Percentiles rank a stretch among this genome's conserved stretches.
phyloP scores from a whole-genome alignment of 352 stramenopile genomes.

The Thraustotheca clavata region DNA sequence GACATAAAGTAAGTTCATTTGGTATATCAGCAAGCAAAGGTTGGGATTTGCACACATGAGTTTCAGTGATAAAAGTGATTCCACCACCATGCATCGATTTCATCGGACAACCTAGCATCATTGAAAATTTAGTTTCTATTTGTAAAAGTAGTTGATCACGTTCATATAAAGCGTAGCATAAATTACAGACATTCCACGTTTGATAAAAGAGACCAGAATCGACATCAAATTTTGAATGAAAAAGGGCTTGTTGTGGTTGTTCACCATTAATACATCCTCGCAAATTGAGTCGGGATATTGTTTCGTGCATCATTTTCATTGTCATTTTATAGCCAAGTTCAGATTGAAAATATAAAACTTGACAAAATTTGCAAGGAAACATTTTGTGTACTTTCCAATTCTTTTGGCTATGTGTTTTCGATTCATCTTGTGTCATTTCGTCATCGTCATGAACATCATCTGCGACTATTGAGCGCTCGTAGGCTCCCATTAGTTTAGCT shows the following conservation, averaged over 20 bases:
- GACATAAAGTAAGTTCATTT: slow-evolving; percentile 62
- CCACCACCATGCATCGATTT: slow-evolving; percentile 28
- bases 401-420: slow-evolving; percentile 10
- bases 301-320: slow-evolving; percentile 82
- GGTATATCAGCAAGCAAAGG: slow-evolving; percentile 36
- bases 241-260: background rate
- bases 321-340: slow-evolving; percentile 84
- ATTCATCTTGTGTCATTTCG: slow-evolving; percentile 27
- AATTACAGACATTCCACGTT: slow-evolving; percentile 76
- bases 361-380: slow-evolving; percentile 71
- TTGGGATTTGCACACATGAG: slow-evolving; percentile 31
- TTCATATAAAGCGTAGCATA: slow-evolving; percentile 79
- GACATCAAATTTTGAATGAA: slow-evolving; percentile 4
- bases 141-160: slow-evolving; percentile 68
- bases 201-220: slow-evolving; percentile 37
- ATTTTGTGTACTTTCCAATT: slow-evolving; percentile 50
- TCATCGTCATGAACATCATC: slow-evolving; percentile 51
- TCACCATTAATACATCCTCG: slow-evolving; percentile 27
- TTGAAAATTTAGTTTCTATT: slow-evolving; percentile 53
- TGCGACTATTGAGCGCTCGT: slow-evolving; percentile 38
- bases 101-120: slow-evolving; percentile 39
- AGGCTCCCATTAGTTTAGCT: slow-evolving; percentile 7
- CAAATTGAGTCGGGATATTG: slow-evolving; percentile 52
- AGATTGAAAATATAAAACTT: slow-evolving; percentile 54
- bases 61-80: slow-evolving; percentile 43